Evolutionary conservation across 2,329 filamentous ascomycete genomes (phyloP), one percentile per base, ranked within the genome.

Genomic region (Diaporthe longicolla): DNA sequence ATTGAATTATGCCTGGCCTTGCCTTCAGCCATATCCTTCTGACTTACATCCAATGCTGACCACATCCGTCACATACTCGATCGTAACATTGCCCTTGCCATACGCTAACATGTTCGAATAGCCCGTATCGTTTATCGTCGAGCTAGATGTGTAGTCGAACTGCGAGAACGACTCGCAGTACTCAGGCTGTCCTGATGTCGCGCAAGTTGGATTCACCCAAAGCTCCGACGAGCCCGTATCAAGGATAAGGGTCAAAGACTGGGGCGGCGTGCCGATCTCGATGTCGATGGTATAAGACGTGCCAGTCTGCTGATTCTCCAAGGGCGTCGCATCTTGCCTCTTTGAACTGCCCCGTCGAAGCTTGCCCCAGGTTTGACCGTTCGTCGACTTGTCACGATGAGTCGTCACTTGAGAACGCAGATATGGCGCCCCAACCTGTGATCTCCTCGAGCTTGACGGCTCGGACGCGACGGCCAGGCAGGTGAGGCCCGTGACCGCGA

Each of bases 151-250:
- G 7, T 85, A 85, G 54, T 88, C 81, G 76, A 88, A 89, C 54
- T 82, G 80, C 4, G 87, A 84, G 69, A 86, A 86, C 0, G 76
- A 52, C 0, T 75, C 17, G 78, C 87, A 89, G 59, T 85, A 82
- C 0, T 80, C 70, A 4, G 79, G 77, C 48, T 85, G 81, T 1
- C 77, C 76, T 9, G 80, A 75, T 8, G 81, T 80, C 8, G 80
- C 70, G 78, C 88, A 90, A 70, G 85, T 81, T 1, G 88, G 87
- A 74, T 89, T 88, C 57, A 89, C 86, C 88, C 88, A 90, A 10
- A 89, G 83, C 78, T 89, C 87, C 75, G 85, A 86, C 7, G 88
- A 89, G 21, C 88, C 88, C 2, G 87, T 89, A 76, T 89, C 88
- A 32, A 89, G 77, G n/a, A 87, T 84, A 55, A 89, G 78, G 61